Conservation (phyloP, 805 yeast genomes). For the Myxozyma sirexii region DNA sequence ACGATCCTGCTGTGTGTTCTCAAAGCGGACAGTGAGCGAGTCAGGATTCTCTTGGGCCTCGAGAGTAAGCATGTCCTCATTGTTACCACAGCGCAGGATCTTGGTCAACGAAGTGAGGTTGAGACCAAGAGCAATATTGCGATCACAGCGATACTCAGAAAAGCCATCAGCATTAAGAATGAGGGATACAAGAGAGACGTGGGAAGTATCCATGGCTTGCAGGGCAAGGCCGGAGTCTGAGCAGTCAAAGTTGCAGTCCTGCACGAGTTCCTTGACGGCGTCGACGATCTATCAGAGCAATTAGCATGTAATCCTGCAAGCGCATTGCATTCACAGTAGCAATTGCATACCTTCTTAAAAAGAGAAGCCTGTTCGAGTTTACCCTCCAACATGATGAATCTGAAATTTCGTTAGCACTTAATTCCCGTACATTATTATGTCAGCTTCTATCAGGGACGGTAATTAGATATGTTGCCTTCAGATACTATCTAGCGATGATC, state of each 20-base stretch:
- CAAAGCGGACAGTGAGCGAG: slow-evolving; percentile 76
- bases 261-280: slow-evolving; percentile 91
- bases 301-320: too few relatives aligned
- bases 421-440: too few relatives aligned
- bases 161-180: slow-evolving; percentile 87
- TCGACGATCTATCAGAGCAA: slow-evolving; percentile 63
- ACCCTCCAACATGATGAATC: slow-evolving; percentile 82
- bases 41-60: slow-evolving; percentile 90
- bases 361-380: slow-evolving; percentile 91
- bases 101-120: slow-evolving; percentile 86
- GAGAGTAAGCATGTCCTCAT: slow-evolving; percentile 82
- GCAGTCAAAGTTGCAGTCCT: slow-evolving; percentile 94
- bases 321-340: background rate
- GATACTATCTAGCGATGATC: slow-evolving; percentile 32
- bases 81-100: slow-evolving; percentile 87
- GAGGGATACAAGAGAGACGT: slow-evolving; percentile 87
- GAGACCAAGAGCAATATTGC: slow-evolving; percentile 86
- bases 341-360: slow-evolving; percentile 65
- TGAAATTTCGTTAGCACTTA: background rate
- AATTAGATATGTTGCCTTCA: slow-evolving; percentile 11
- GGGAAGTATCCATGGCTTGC: slow-evolving; percentile 96
- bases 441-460: too few relatives aligned
- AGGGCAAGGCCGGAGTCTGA: slow-evolving; percentile 92
- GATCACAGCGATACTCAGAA: slow-evolving; percentile 91
- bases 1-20: slow-evolving; percentile 87